Base-by-base conservation (phyloP, 2,329 filamentous ascomycete species). In the Ascosphaera pollenicola region DNA sequence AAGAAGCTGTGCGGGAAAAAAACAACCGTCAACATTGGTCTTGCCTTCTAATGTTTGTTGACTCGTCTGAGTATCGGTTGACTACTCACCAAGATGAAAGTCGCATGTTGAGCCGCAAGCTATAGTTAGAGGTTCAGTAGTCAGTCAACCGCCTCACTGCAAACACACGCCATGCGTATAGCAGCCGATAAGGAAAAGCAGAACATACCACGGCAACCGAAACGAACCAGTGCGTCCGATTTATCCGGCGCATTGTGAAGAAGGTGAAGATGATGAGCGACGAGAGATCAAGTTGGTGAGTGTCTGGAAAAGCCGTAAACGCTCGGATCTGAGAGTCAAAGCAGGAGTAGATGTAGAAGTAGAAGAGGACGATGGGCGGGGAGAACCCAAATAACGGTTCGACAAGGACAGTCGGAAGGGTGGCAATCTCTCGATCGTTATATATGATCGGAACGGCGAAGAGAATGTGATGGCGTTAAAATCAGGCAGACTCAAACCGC, bases 1-100 rank as follows among this genome's bases (percentile, higher is more conserved):
- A 68, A 93, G 79, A 41, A 94, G 69, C 81, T 87, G 51, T 24
- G 11, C 16, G 36, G 17, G 5, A 17, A 17, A 6, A 8, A 18
- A 24, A 24, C 5, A 4, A 24, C 21, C 10, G 17, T 36, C 17
- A 18, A 16, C 19, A 36, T 36, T 36, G 11, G 35, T 18, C 10
- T 17, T 36, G 53, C 46, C 43, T 34, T 10, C 28, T 15, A 16
- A 15, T 39, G 35, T 40, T 35, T 31, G 28, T 24, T 26, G 13
- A 11, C 28, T 37, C n/a, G 32, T n/a, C 30, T 24, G 19, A 17
- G 24, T 17, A 8, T 31, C 13, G 36, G 19, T n/a, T 39, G 17
- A 45, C 38, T 36, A 39, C 36, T 24, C 11, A 38, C 18, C 16
- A 38, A 18, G 3, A 28, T 15, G 26, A 38, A 35, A 5, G 32